These are phyloP conservation scores for Pseudogymnoascus sp. DNA, from an alignment of 2,329 filamentous ascomycete species.

Conservation along the genomic window DNA sequence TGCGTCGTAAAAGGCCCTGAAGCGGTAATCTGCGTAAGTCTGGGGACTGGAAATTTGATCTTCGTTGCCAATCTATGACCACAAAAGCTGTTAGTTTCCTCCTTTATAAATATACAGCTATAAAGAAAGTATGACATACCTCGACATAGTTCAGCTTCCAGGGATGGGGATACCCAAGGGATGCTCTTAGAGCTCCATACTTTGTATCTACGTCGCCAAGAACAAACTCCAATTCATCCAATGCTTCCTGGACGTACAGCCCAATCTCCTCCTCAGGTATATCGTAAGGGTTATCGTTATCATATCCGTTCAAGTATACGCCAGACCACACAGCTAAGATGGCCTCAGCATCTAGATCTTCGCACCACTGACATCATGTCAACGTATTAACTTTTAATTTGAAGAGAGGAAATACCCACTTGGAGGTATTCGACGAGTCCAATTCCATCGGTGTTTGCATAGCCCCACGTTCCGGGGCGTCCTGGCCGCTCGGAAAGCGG, in stretches of 20 bases:
- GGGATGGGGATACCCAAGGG: slow-evolving; percentile 41
- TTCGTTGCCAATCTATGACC: slow-evolving; percentile 17
- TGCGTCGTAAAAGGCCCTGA: slow-evolving; percentile 39
- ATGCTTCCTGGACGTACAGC: slow-evolving; percentile 38
- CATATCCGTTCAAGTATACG: slow-evolving; percentile 30
- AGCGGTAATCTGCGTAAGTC: slow-evolving; percentile 33
- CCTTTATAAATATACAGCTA: background rate
- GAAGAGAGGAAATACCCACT: slow-evolving; percentile 11
- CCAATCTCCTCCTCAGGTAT: slow-evolving; percentile 35
- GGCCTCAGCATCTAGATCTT: slow-evolving; percentile 38
- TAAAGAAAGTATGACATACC: slow-evolving; percentile 28
- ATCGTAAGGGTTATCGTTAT: slow-evolving; percentile 20
- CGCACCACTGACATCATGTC: slow-evolving; percentile 30
- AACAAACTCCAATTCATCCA: slow-evolving; percentile 46
- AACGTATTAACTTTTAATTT: background rate
- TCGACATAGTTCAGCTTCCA: slow-evolving; percentile 44
- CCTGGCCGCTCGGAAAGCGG: slow-evolving; percentile 29
- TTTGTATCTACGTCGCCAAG: slow-evolving; percentile 36
- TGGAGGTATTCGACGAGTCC: slow-evolving; percentile 43
- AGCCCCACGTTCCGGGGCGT: slow-evolving; percentile 35
- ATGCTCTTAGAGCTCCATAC: slow-evolving; percentile 39
- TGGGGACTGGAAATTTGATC: slow-evolving; percentile 36
- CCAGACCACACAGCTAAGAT: slow-evolving; percentile 42
- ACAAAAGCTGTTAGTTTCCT: background rate
- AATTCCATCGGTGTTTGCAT: slow-evolving; percentile 38